Evolutionary conservation across 352 stramenopile genomes (phyloP), one percentile per base, ranked within the genome.

Genomic region (Elongisporangium prolatum): DNA sequence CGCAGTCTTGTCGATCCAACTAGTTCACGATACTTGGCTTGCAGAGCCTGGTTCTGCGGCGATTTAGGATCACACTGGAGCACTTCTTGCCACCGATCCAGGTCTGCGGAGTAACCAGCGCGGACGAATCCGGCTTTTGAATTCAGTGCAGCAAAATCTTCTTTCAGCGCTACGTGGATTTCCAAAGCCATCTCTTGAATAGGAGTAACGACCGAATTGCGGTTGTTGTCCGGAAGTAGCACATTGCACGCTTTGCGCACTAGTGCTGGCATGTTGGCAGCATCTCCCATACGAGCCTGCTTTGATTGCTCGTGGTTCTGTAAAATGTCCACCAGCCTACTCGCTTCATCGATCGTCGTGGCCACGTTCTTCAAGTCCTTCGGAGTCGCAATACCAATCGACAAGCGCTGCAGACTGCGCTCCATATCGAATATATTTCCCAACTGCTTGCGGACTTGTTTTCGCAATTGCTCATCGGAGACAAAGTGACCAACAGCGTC

Each of bases 341-440:
- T 68, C 10, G 75, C 80, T 61, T 88, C 72, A n/a, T 67, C 54
- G 17, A 90, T 77, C 0, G 77, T 87, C 28, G 68, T 62, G 11
- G 77, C 77, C 24, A 90, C 76, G 56, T 84, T 87, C 40, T 86
- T 84, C 0, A 92, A 62, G 58, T 92, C 78, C 50, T 87, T 90
- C 2, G 83, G 83, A 1, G 80, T 90, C 11, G 76, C 83, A 0
- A 72, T 65, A 9, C 75, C 64, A 24, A 84, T 72, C 3, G 77
- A 81, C n/a, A 90, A 57, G 6, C 83, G 77, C 61, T 88, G 80
- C 4, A 92, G 58, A 38, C 80, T 90, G 4, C 83, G 65, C 50
- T 92, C 83, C 64, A 92, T 75, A 62, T 92, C 83, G 49, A 80
- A 87, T 0, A 89, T 67, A 13, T 89, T 67, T 14, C 50, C 53